Percentiles rank a stretch among this genome's conserved stretches.
Evolutionary conservation across 2,329 filamentous ascomycete genomes (phyloP).

Genomic region (Penicillium sp.): DNA sequence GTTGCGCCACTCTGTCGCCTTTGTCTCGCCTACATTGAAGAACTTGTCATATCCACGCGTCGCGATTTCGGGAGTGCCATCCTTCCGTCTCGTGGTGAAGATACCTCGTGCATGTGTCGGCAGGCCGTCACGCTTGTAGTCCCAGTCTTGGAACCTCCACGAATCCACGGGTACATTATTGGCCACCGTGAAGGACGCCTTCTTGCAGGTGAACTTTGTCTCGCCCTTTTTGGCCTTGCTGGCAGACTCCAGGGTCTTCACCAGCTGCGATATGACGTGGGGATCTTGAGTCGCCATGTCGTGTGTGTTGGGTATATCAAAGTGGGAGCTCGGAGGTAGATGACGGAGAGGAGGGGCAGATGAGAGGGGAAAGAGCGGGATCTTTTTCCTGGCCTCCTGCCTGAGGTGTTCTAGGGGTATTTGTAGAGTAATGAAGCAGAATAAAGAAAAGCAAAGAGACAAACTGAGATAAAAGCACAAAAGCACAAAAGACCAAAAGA

Average conservation of each 20-base stretch:
- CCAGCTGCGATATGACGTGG: conserved; percentile 56
- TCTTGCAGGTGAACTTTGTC: conserved; percentile 64
- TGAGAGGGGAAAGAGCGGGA: not conserved
- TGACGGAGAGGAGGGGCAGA: conserved; percentile 2
- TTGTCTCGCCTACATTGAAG: conserved; percentile 83
- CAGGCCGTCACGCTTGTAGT: conserved; percentile 79
- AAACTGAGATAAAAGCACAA: not conserved
- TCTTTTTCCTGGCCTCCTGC: not conserved
- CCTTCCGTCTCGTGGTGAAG: conserved; percentile 68
- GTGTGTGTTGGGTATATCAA: not conserved
- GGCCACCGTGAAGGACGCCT: conserved; percentile 63
- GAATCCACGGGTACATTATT: conserved; percentile 67
- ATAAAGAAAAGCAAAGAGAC: not conserved
- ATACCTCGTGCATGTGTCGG: conserved; percentile 89
- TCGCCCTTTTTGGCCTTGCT: conserved; percentile 39
- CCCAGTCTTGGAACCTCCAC: conserved; percentile 90
- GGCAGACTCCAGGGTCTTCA: conserved; percentile 54
- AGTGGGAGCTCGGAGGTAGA: not conserved
- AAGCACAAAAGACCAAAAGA: not conserved
- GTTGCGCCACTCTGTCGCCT: conserved; percentile 70
- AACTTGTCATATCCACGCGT: conserved; percentile 96
- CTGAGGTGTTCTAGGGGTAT: not conserved
- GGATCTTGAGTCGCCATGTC: conserved; percentile 51
- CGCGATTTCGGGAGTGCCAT: conserved; percentile 65
- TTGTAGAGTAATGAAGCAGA: not conserved